A percentile compares a stretch with the other conserved stretches of the same genome.
phyloP scores from a whole-genome alignment of 2,329 filamentous ascomycete genomes.

The Elsinoe arachidis region DNA sequence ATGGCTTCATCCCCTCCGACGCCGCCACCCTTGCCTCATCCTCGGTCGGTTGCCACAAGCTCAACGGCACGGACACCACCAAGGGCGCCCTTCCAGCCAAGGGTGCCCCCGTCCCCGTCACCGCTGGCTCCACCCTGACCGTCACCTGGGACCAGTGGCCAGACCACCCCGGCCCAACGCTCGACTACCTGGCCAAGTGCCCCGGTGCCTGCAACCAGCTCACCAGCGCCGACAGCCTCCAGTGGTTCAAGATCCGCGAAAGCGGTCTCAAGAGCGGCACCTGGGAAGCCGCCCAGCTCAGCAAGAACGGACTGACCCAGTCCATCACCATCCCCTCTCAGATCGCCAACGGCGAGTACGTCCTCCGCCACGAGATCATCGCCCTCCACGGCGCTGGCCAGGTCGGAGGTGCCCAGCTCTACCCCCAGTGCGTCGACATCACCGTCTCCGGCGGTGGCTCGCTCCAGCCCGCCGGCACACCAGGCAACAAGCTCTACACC shows the following conservation, averaged over 20 bases:
- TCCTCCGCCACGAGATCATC: conserved; percentile 53
- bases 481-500: conserved; percentile 50
- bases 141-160: conserved; percentile 30
- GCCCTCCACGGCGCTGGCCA: conserved; percentile 48
- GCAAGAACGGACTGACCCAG: conserved; percentile 41
- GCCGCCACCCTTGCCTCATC: conserved; percentile 18
- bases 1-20: conserved; percentile 28
- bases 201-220: conserved; percentile 40
- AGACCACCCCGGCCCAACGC: conserved; percentile 32
- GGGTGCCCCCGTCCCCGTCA: conserved; percentile 26
- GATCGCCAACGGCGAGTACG: conserved; percentile 49
- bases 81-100: conserved; percentile 19
- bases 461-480: conserved; percentile 39
- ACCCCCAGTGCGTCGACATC: conserved; percentile 49
- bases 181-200: conserved; percentile 28
- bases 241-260: conserved; percentile 57
- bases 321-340: conserved; percentile 44
- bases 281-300: conserved; percentile 49
- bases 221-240: conserved; percentile 42
- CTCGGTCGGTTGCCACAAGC: conserved; percentile 32
- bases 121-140: conserved; percentile 27
- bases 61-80: conserved; percentile 5
- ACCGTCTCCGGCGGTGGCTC: conserved; percentile 48
- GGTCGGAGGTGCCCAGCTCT: conserved; percentile 37
- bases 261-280: conserved; percentile 44